Conservation (phyloP, 805 yeast genomes). For the Kodamaea laetipori region DNA sequence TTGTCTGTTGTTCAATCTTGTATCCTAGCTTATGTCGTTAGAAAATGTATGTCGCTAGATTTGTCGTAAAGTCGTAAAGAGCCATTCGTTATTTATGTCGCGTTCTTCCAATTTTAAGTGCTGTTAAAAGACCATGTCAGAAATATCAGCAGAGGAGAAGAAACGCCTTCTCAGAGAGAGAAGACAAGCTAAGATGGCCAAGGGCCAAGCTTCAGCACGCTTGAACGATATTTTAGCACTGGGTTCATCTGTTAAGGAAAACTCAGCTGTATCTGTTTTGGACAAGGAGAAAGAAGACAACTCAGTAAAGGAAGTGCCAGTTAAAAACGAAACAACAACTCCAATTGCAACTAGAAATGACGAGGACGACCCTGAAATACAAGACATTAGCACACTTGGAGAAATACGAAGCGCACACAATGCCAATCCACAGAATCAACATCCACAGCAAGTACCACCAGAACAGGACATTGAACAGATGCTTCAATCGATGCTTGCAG, state of each 20-base stretch:
- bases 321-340: not conserved
- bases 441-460: constrained; percentile 11
- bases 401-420: constrained; percentile 15
- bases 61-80: too few species aligned
- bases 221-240: constrained; percentile 46
- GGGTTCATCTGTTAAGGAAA: constrained; percentile 40
- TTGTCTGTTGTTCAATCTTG: too few species aligned
- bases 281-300: constrained; percentile 23
- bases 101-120: not conserved
- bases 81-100: too few species aligned
- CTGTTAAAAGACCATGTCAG: constrained; percentile 34
- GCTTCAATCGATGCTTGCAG: constrained; percentile 34
- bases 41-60: too few species aligned
- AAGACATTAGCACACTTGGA: constrained; percentile 31
- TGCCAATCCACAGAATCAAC: not conserved
- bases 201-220: constrained; percentile 56
- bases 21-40: not conserved
- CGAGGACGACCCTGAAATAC: constrained; percentile 44
- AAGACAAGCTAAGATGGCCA: constrained; percentile 62
- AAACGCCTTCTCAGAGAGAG: constrained; percentile 60
- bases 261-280: constrained; percentile 36
- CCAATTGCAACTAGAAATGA: constrained; percentile 8
- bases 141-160: constrained; percentile 56
- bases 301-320: not conserved
- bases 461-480: constrained; percentile 36